Evolutionary conservation across 1,139 yeast species (phyloP), one percentile per base, ranked within the genome.

Genomic region (Hyphopichia pseudoburtonii): DNA sequence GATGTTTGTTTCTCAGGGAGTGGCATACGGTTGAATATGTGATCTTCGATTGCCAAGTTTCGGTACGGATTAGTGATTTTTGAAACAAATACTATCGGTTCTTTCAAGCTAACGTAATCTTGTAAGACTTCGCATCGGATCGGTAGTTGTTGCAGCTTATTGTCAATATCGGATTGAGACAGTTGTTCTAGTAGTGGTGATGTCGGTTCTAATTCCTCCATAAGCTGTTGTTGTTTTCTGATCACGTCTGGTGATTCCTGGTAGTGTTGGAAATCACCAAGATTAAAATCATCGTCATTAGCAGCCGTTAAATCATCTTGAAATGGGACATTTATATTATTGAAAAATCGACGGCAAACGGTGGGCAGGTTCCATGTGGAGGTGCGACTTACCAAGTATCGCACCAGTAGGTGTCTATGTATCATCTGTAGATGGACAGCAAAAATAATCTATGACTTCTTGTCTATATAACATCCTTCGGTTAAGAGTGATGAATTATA

Each of bases 1-100:
- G n/a, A n/a, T n/a, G n/a, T n/a, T 30, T 35, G 35, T 25, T 47
- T 34, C 4, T 45, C 47, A n/a, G 66, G 57, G 14, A 66, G 43
- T 0, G 92, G 90, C 63, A 86, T 80, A 21, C 73, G 57, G 36
- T 73, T 72, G 58, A 86, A 92, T 2, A 92, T 64, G 52, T 78
- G 84, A 47, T 86, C 86, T 51, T 94, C 99, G 5, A 89, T 55
- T 2, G 97, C 90, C 10, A 94, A 67, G 53, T 94, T 94, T 34
- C 78, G 51, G 50, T 70, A 80, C 2, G 98, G 97, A 51, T 85
- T 76, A 5, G 62, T 53, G 14, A 80, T 59, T n/a, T 58, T 59
- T 1, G 78, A 66, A 0, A 60, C 62, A 10, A 89, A 77, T 25
- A 65, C 50, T 36, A 52, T 52, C 5, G 66, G 76, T 36, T 41